Evolutionary conservation across 192 early-diverging fungal genomes (phyloP).

Genomic region (Backusella liffmaniae): DNA sequence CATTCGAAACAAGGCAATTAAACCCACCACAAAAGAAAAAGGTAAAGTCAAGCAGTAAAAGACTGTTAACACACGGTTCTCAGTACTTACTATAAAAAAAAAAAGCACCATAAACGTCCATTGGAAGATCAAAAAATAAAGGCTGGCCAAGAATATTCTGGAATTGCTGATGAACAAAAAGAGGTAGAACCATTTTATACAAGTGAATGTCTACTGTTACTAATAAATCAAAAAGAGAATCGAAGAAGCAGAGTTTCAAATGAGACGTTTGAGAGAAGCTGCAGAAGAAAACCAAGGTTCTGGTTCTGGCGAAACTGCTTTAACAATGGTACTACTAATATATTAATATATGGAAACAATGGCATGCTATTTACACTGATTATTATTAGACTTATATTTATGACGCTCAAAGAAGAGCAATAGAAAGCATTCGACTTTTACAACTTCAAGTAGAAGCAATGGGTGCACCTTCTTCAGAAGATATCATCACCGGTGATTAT

Average conservation of each 20-base stretch:
- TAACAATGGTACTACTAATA: slow-evolving; percentile 17
- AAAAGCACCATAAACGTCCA: slow-evolving; percentile 6
- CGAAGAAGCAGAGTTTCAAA: slow-evolving; percentile 30
- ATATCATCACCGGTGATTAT: slow-evolving; percentile 4
- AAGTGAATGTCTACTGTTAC: background rate
- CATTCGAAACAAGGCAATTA: slow-evolving; percentile 67
- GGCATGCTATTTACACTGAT: background rate
- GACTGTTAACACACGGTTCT: background rate
- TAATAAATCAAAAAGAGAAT: slow-evolving; percentile 19
- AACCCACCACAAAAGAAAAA: slow-evolving; percentile 56
- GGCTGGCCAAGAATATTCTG: slow-evolving; percentile 31
- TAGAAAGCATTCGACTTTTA: slow-evolving; percentile 23
- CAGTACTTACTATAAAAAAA: background rate
- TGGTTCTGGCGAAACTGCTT: background rate
- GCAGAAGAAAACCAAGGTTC: background rate
- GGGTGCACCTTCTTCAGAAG: slow-evolving; percentile 30
- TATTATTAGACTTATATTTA: slow-evolving; percentile 15
- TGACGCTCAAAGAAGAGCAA: slow-evolving; percentile 26
- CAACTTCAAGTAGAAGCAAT: slow-evolving; percentile 35
- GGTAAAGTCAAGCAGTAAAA: slow-evolving; percentile 20
- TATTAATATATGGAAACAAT: background rate
- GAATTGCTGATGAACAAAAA: slow-evolving; percentile 29
- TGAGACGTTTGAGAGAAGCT: slow-evolving; percentile 15
- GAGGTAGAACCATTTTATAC: slow-evolving; percentile 12
- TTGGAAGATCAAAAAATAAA: slow-evolving; percentile 31